Conservation (phyloP, 257 asterid genomes). For the Marsdenia floribunda region DNA sequence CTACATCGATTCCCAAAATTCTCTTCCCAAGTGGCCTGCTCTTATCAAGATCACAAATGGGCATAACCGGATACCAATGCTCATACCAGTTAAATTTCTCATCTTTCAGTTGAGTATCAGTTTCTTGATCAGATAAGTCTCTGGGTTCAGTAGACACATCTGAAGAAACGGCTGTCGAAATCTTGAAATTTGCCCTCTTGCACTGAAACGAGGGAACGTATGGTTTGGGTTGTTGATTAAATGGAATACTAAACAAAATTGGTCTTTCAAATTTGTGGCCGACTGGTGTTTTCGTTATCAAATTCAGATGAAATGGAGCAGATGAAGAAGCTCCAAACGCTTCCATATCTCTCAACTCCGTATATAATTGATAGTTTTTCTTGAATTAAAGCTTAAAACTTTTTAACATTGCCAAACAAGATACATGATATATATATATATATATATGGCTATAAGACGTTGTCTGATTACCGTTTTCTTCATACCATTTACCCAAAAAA, state of each 20-base stretch:
- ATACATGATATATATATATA: too few species aligned
- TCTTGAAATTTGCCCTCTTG: slow-evolving; percentile 37
- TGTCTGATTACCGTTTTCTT: too few species aligned
- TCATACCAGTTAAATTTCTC: slow-evolving; percentile 78
- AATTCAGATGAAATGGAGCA: slow-evolving; percentile 18
- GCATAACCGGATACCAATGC: slow-evolving; percentile 83
- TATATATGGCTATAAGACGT: too few species aligned
- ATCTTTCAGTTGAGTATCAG: slow-evolving; percentile 21
- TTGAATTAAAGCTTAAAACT: too few species aligned
- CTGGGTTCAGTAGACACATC: slow-evolving; percentile 13
- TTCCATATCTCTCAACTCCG: slow-evolving; percentile 36
- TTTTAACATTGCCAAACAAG: too few species aligned
- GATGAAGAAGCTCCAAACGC: slow-evolving; percentile 44
- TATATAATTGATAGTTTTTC: too few species aligned
- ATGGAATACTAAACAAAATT: slow-evolving; percentile 15
- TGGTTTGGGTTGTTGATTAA: slow-evolving; percentile 14
- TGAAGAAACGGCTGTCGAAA: slow-evolving; percentile 44
- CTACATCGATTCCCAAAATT: slow-evolving; percentile 69
- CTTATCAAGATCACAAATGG: slow-evolving; percentile 72
- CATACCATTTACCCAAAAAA: too few species aligned
- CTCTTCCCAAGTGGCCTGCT: slow-evolving; percentile 78
- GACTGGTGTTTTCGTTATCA: slow-evolving; percentile 11
- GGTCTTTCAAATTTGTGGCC: slow-evolving; percentile 13
- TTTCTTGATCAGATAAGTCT: slow-evolving; percentile 16
- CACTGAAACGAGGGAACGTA: slow-evolving; percentile 15